Base-by-base conservation (phyloP, 495 filamentous ascomycete genomes). In the Neurospora sp. region DNA sequence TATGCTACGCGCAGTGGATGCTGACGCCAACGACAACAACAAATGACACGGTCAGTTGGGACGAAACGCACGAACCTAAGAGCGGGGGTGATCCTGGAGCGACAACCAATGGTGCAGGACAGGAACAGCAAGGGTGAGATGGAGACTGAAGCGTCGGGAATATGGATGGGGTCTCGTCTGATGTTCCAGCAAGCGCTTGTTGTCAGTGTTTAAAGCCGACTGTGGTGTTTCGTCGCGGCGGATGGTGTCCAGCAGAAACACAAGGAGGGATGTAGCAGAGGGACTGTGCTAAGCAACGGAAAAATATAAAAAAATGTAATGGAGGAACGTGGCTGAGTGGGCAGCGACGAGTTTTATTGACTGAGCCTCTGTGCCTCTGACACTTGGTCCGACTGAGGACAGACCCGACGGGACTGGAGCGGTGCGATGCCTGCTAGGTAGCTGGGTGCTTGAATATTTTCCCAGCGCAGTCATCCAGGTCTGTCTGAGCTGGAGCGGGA, bases 291-390 rank as follows among this genome's bases (percentile, higher is more conserved):
- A 35, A 8, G 53, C 5, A 61, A 35, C 12, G 6, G 14, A 27
- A 35, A 76, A 70, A 75, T 75, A 70, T 73, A 74, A 74, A 76
- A 37, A 37, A 37, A 5, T 70, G 45, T 75, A 74, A 80, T 65
- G 12, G 53, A 17, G 53, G 53, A 80, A 75, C 72, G 78, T 76
- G 76, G 75, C 74, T 74, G 76, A 72, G 73, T 70, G 75, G 77
- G 77, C 75, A 75, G 78, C 75, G 77, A 78, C 78, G 77, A 80
- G 78, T 78, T 79, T 80, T 81, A 79, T 81, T 80, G 75, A 78
- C 74, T 77, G 79, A 17, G 22, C 22, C 53, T 65, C 59, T 71
- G 75, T 70, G 69, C 53, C 42, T 76, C 48, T 74, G 53, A 65
- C 53, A 65, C 53, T 65, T 65, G 22, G 53, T 35, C 27, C 27